Percentiles rank a stretch among this genome's conserved stretches.
Conservation (phyloP, 140 eudicot genomes). For the Ambrosia hybrid region DNA sequence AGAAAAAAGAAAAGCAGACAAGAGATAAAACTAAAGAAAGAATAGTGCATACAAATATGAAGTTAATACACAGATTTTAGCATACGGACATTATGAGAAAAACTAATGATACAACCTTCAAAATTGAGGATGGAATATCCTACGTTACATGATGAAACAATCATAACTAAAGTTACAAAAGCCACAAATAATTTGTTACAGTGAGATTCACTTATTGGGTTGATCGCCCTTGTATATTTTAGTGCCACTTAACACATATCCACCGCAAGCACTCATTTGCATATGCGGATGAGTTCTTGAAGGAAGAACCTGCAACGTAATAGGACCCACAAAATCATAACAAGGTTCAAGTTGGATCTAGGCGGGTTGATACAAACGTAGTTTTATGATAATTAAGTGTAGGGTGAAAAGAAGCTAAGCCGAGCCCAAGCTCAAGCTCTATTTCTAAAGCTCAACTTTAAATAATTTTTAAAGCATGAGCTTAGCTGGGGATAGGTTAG, state of each 20-base stretch:
- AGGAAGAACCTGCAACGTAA: slow-evolving; percentile 75
- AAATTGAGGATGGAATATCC: not conserved
- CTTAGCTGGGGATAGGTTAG: too few relatives aligned
- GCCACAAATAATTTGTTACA: not conserved
- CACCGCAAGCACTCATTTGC: slow-evolving; percentile 96
- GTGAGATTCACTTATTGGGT: slow-evolving; percentile 27
- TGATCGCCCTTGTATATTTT: slow-evolving; percentile 40
- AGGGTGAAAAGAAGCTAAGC: too few relatives aligned
- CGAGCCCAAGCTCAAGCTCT: too few relatives aligned
- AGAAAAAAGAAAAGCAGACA: too few relatives aligned
- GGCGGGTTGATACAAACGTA: not conserved
- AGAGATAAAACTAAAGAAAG: too few relatives aligned
- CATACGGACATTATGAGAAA: not conserved
- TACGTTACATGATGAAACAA: not conserved
- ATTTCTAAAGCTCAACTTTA: too few relatives aligned
- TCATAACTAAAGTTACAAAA: slow-evolving; percentile 1
- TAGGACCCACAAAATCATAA: not conserved
- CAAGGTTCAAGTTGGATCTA: not conserved
- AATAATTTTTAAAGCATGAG: too few relatives aligned
- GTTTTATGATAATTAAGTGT: too few relatives aligned
- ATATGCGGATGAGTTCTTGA: slow-evolving; percentile 96
- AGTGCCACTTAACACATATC: slow-evolving; percentile 80
- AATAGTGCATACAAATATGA: not conserved
- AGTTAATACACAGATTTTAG: not conserved
- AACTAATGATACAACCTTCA: not conserved